phyloP scores from a whole-genome alignment of 345 rosid genomes.

The Hibiscus mutabilis region DNA sequence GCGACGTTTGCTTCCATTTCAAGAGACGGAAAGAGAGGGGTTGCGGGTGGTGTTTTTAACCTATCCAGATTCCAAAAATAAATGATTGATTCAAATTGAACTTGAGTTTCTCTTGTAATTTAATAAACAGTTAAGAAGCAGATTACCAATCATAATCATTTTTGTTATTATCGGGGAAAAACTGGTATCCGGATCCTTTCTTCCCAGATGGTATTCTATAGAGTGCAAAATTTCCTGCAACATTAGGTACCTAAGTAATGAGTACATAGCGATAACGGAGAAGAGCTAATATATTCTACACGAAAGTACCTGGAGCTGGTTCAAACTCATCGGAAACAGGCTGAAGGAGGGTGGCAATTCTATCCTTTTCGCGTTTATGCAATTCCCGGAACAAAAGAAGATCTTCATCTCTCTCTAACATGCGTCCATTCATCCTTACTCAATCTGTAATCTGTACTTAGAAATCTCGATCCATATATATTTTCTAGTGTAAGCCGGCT shows the following conservation, averaged over 20 bases:
- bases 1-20: constrained; percentile 54
- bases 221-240: constrained; percentile 36
- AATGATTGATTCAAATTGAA: too few species aligned
- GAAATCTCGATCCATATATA: not conserved
- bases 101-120: too few species aligned
- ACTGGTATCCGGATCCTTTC: constrained; percentile 31
- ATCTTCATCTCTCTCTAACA: constrained; percentile 39
- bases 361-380: constrained; percentile 39
- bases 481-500: not conserved
- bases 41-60: constrained; percentile 71
- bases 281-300: too few species aligned
- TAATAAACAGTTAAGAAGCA: not conserved
- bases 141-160: constrained; percentile 50
- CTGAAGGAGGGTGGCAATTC: constrained; percentile 41
- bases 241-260: too few species aligned
- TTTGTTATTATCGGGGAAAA: constrained; percentile 33
- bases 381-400: constrained; percentile 51
- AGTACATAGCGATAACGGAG: too few species aligned
- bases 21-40: constrained; percentile 61
- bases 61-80: constrained; percentile 12
- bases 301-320: constrained; percentile 11
- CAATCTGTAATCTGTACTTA: not conserved
- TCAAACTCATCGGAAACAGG: constrained; percentile 60
- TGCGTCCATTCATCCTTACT: constrained; percentile 1
- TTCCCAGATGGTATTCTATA: constrained; percentile 34